Conservation (phyloP, 139 green algal genomes). For the Pleodorina starrii region DNA sequence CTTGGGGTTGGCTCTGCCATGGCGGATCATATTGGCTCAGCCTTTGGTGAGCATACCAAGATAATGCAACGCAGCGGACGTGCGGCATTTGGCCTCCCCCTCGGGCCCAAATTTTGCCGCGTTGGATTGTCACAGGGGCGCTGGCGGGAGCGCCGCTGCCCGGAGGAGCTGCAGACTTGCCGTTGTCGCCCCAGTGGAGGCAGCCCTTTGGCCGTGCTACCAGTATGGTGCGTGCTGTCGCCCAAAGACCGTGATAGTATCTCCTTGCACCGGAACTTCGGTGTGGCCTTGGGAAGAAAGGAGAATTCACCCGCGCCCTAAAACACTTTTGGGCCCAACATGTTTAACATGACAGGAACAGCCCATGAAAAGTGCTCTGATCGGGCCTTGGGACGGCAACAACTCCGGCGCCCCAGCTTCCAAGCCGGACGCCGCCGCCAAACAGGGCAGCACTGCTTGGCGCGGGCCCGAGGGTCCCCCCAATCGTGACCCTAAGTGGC, state of each 20-base stretch:
- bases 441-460: slow-evolving; percentile 13
- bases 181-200: slow-evolving; percentile 42
- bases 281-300: background rate
- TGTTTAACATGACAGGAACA: slow-evolving; percentile 25
- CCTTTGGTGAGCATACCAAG: slow-evolving; percentile 29
- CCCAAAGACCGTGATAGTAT: background rate
- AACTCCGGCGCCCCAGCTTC: background rate
- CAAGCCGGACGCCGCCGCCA: slow-evolving; percentile 46
- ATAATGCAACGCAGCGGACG: background rate
- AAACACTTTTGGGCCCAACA: background rate
- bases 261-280: background rate
- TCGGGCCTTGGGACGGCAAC: slow-evolving; percentile 45
- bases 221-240: background rate
- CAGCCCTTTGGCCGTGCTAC: slow-evolving; percentile 27
- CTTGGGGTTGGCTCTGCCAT: slow-evolving; percentile 17
- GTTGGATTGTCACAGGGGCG: background rate
- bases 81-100: background rate
- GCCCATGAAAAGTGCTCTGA: slow-evolving; percentile 49
- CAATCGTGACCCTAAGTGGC: slow-evolving; percentile 37
- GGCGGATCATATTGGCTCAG: slow-evolving; percentile 42
- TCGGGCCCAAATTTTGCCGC: slow-evolving; percentile 2
- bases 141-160: slow-evolving; percentile 15
- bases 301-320: background rate
- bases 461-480: slow-evolving; percentile 12
- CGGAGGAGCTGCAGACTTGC: slow-evolving; percentile 30